Evolutionary conservation across 768 basidiomycete genomes (phyloP).

Genomic region (Mycena alexandri): DNA sequence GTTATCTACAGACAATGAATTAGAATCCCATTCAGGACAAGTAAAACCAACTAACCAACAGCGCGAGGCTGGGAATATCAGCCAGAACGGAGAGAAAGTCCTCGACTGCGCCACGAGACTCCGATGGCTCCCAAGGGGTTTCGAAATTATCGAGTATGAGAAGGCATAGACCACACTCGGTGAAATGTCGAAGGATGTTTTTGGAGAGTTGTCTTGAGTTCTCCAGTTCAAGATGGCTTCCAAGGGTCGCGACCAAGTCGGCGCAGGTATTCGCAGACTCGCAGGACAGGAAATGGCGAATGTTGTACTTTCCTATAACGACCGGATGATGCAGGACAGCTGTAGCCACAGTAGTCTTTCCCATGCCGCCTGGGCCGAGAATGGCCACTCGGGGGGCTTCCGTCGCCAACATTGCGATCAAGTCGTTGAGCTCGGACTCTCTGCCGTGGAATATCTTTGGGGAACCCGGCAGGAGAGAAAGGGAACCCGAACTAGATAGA

Average conservation of each 20-base stretch:
- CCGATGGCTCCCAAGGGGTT: conserved; percentile 28
- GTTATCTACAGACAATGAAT: conserved; percentile 5
- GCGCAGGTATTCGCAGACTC: conserved; percentile 14
- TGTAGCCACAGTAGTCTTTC: conserved; percentile 17
- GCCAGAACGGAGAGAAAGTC: conserved; percentile 25
- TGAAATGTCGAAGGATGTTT: conserved; percentile 1
- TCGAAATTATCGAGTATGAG: conserved; percentile 29
- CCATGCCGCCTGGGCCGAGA: conserved; percentile 30
- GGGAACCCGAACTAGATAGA: conserved; percentile 4
- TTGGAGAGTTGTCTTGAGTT: background rate
- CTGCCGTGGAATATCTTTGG: conserved; percentile 21
- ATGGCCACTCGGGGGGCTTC: conserved; percentile 2
- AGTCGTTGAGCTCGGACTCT: background rate
- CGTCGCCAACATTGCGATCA: background rate
- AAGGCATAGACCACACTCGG: background rate
- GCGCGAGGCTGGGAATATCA: conserved; percentile 15
- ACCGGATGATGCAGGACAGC: conserved; percentile 9
- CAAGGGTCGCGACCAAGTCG: conserved; percentile 8
- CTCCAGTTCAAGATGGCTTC: conserved; percentile 9
- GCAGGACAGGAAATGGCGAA: conserved; percentile 24
- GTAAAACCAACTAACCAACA: conserved; percentile 1
- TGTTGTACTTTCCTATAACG: conserved; percentile 6
- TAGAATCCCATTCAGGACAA: no score
- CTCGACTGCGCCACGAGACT: conserved; percentile 23
- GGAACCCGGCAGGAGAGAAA: conserved; percentile 10